Base-by-base conservation (phyloP, 495 filamentous ascomycete species). In the Sporormia fimetaria region DNA sequence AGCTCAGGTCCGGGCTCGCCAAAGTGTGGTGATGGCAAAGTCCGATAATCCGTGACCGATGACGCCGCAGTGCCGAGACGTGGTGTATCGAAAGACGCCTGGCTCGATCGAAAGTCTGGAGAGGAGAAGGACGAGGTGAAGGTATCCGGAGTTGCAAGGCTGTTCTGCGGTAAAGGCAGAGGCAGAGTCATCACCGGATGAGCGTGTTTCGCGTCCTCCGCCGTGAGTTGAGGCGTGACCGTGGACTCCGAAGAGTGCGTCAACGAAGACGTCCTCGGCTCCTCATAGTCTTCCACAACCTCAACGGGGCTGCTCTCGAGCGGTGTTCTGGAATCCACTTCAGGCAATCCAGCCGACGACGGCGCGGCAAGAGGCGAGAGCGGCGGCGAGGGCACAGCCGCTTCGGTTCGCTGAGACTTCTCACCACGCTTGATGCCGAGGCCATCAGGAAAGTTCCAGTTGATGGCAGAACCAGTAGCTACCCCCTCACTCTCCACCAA, bases 11-110 rank as follows among this genome's bases (percentile, higher is more conserved):
- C 71, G 21, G 74, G 73, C 37, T 80, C 76, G 23, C 74, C 72
- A 51, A 78, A 66, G 4, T 73, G 58, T 5, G 78, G 55, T 3
- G 79, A 70, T 44, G 74, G 65, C 63, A 78, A 65, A 56, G 65
- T 71, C 16, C 74, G 74, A 26, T 78, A 76, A 41, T 87, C 79
- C 2, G 70, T 76, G 49, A 78, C 68, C 1, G 80, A 83, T 2
- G 80, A 83, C 15, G 71, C 69, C 6, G 80, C 74, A 3, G 80
- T 83, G 14, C 76, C 79, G 24, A 82, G 69, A n/a, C 76, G 72
- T 38, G 77, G 74, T 21, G 72, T 66, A 44, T 83, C 79, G 37
- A 80, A 77, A 5, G 62, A 61, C 24, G 38, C 33, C 30, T 57
- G 59, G 30, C 57, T 50, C 16, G 51, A 55, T n/a, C 45, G 38